These are phyloP conservation scores for Penicillium angulare DNA, from an alignment of 495 filamentous ascomycete genomes.

Conservation along the genomic window DNA sequence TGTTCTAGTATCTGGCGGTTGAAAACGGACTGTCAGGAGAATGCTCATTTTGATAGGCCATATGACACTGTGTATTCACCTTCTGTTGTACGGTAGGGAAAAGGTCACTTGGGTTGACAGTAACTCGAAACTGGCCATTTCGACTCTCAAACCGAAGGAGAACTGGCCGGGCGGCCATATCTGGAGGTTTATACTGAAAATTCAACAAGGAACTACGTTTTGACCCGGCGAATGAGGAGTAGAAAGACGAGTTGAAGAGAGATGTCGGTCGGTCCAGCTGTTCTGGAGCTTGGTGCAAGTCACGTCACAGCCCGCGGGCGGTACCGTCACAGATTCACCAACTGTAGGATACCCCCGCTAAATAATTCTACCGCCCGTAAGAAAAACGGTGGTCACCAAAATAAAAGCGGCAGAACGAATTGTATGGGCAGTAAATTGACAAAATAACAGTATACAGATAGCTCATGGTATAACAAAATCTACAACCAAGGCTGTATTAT, in stretches of 20 bases:
- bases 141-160: constrained; percentile 55
- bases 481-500: too few species aligned
- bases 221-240: not conserved
- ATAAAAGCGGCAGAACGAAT: too few species aligned
- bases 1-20: constrained; percentile 62
- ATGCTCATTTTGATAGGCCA: too few species aligned
- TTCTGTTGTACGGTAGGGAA: constrained; percentile 47
- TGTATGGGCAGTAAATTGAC: too few species aligned
- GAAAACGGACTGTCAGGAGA: too few species aligned
- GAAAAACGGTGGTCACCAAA: too few species aligned
- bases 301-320: constrained; percentile 27
- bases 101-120: constrained; percentile 42
- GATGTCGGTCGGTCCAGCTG: not conserved
- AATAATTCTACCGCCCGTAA: too few species aligned
- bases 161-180: constrained; percentile 46
- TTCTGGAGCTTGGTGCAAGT: constrained; percentile 14
- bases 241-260: not conserved
- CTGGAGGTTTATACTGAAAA: too few species aligned
- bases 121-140: constrained; percentile 56
- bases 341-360: too few species aligned
- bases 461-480: too few species aligned
- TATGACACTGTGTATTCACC: constrained; percentile 34
- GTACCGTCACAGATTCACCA: constrained; percentile 14
- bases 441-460: too few species aligned
- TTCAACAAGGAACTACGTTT: too few species aligned